Conservation (phyloP, 805 yeast species). For the Cyberlindnera suaveolens region DNA sequence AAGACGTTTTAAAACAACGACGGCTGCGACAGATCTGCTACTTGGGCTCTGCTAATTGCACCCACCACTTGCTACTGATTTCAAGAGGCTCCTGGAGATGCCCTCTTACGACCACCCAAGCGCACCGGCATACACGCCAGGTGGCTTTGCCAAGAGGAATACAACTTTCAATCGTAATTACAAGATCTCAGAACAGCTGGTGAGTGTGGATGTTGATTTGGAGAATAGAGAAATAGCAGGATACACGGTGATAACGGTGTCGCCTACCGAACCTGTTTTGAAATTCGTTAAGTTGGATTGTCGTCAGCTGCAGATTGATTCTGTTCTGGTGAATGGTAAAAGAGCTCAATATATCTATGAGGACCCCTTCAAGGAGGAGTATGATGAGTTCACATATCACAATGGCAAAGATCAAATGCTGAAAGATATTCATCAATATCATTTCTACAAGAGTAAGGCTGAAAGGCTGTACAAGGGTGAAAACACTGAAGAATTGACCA, state of each 20-base stretch:
- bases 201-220: conserved; percentile 73
- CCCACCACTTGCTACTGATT: too few relatives aligned
- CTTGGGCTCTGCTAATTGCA: too few relatives aligned
- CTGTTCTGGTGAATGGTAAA: conserved; percentile 59
- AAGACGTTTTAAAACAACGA: too few relatives aligned
- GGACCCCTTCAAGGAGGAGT: conserved; percentile 41
- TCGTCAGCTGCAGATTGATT: conserved; percentile 60
- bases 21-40: too few relatives aligned
- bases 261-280: conserved; percentile 59
- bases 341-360: conserved; percentile 48
- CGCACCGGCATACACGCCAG: conserved; percentile 14
- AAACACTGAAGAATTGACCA: conserved; percentile 58
- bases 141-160: conserved; percentile 5
- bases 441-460: conserved; percentile 46
- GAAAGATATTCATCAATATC: conserved; percentile 45
- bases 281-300: conserved; percentile 69
- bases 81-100: conserved; percentile 5
- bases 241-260: conserved; percentile 72
- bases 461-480: conserved; percentile 45
- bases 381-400: conserved; percentile 29
- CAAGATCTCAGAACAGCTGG: conserved; percentile 79
- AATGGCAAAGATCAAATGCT: conserved; percentile 5
- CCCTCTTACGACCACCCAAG: conserved; percentile 17
- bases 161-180: conserved; percentile 28
- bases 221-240: conserved; percentile 56